These are phyloP conservation scores for Dictyostelium capitatum DNA, from an alignment of 78 protist species.

Conservation along the genomic window DNA sequence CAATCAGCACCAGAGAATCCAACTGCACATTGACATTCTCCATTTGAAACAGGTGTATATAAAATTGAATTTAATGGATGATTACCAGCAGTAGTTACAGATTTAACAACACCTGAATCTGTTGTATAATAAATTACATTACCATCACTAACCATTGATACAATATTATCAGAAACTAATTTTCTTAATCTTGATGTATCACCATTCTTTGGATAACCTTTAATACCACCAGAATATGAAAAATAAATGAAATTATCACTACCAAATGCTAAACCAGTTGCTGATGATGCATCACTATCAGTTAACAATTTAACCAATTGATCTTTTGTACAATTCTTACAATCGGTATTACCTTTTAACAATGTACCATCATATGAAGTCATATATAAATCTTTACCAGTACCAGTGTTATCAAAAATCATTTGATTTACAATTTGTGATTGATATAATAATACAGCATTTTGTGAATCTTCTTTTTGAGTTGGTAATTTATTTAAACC, in stretches of 20 bases:
- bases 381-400: slow-evolving; percentile 27
- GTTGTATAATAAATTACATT: not conserved
- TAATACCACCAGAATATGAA: slow-evolving; percentile 13
- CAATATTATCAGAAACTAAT: not conserved
- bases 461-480: not conserved
- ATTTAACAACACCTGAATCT: slow-evolving; percentile 12
- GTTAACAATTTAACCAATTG: slow-evolving; percentile 8
- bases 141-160: not conserved
- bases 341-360: not conserved
- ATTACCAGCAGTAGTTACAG: not conserved
- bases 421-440: slow-evolving; percentile 13
- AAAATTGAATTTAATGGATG: not conserved
- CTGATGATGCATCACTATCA: not conserved
- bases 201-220: not conserved
- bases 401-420: not conserved
- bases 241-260: not conserved
- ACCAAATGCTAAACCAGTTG: not conserved
- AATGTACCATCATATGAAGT: slow-evolving; percentile 29
- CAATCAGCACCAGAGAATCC: slow-evolving; percentile 7
- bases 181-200: not conserved
- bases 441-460: not conserved
- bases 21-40: slow-evolving; percentile 14
- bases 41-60: slow-evolving; percentile 4
- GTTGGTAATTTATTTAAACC: slow-evolving; percentile 21
- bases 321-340: slow-evolving; percentile 27